Base-by-base conservation (phyloP, 495 filamentous ascomycete species). In the Bacidia rubella region DNA sequence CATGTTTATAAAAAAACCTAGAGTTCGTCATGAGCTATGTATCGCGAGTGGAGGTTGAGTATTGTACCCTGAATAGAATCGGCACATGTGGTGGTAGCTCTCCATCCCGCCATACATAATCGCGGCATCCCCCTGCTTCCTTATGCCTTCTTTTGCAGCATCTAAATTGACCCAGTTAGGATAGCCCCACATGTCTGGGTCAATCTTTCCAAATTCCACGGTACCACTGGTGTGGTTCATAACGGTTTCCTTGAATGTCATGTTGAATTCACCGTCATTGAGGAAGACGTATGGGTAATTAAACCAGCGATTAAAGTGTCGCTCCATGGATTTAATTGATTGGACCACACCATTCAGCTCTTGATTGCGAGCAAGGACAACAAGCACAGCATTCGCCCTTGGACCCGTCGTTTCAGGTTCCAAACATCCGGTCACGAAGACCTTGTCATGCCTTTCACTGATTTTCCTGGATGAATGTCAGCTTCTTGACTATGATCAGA, bases 31-130 rank as follows among this genome's bases (percentile, higher is more conserved):
- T 54, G 45, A 49, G 11, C 17, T 24, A 20, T 22, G 24, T 19
- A 39, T 9, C 41, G n/a, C n/a, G n/a, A 46, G 5, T 20, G 19
- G n/a, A 3, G 12, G 27, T 17, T 2, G 27, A 41, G 11, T 67
- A 58, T 62, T 54, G 49, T 68, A 94, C 87, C 92, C 92, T 56
- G 92, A 98, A 72, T 99, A 99, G 73, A 99, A 99, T 51, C 93
- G 76, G 68, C 87, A 94, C 87, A 94, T 94, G 70, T 93, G 83
- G 64, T 99, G 92, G 66, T 99, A 99, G 69, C 89, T 95, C 62
- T 96, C 93, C 80, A 99, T 90, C 21, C 92, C 92, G 68, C 92
- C 92, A 66, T 99, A 99, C 92, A 99, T 99, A 70, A 99, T 96
- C 35, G 93, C 92, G 49, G 82, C 82, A 70, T 99, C 92, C 61